Evolutionary conservation across 1,284 basidiomycete genomes (phyloP).

Genomic region (Gomphus bonarii): DNA sequence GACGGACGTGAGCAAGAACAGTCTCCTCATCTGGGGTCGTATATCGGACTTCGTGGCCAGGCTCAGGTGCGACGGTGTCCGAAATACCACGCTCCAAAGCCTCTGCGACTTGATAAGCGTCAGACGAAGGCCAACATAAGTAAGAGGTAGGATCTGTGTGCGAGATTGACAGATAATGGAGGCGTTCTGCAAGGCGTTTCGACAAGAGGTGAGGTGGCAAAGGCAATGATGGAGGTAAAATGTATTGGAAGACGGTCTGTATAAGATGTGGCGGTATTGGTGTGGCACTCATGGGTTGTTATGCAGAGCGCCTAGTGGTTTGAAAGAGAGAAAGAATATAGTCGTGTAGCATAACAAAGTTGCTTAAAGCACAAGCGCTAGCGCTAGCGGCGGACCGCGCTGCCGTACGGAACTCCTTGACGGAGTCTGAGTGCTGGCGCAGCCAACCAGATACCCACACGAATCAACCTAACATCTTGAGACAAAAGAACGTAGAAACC

Average conservation of each 20-base stretch:
- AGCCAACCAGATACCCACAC: no score
- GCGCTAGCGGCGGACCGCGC: no score
- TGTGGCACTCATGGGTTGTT: conserved; percentile 23
- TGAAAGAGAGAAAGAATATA: not conserved
- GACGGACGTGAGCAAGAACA: conserved; percentile 3
- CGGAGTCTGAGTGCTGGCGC: no score
- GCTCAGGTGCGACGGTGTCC: not conserved
- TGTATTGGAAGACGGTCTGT: conserved; percentile 44
- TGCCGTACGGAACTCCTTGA: no score
- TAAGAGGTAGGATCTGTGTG: conserved; percentile 39
- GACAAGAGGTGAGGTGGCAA: conserved; percentile 56
- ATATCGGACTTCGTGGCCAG: conserved; percentile 8
- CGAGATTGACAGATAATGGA: conserved; percentile 49
- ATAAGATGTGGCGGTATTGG: conserved; percentile 30
- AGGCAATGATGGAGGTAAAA: conserved; percentile 37
- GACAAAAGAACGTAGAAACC: no score
- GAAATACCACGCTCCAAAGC: conserved; percentile 30
- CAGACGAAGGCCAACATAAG: conserved; percentile 54
- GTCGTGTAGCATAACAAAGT: not conserved
- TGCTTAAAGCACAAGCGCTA: no score
- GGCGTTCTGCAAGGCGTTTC: conserved; percentile 46
- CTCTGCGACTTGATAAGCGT: conserved; percentile 27
- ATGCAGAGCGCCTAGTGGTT: not conserved
- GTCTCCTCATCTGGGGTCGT: conserved; percentile 5
- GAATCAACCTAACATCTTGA: no score